phyloP scores from a whole-genome alignment of 2,329 filamentous ascomycete species.

The Coniella vitis region DNA sequence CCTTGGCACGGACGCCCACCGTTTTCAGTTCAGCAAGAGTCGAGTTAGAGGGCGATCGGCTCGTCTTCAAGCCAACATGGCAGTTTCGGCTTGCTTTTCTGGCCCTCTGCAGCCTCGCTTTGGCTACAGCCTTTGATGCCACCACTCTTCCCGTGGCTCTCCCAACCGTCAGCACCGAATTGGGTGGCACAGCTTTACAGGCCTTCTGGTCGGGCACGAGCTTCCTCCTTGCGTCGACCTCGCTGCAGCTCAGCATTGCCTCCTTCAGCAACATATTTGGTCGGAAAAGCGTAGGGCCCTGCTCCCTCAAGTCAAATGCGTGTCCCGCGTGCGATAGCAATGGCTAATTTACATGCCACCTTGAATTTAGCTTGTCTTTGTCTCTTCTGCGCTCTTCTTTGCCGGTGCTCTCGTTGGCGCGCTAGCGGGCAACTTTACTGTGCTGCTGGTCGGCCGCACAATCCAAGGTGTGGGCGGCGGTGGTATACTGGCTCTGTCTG shows the following conservation, averaged over 20 bases:
- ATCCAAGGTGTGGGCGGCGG: conserved; percentile 46
- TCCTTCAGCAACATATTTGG: conserved; percentile 31
- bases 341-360: neutral
- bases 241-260: conserved; percentile 46
- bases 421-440: conserved; percentile 34
- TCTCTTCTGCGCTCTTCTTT: conserved; percentile 27
- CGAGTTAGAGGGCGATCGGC: conserved; percentile 17
- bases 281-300: conserved; percentile 22
- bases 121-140: conserved; percentile 59
- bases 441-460: conserved; percentile 41
- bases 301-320: no score
- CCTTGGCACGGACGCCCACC: neutral
- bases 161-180: conserved; percentile 43
- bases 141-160: conserved; percentile 59
- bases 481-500: conserved; percentile 39
- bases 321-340: no score
- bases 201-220: conserved; percentile 68
- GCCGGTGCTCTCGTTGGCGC: conserved; percentile 35
- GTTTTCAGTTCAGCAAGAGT: conserved; percentile 10
- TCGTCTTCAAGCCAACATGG: conserved; percentile 26
- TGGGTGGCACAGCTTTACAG: conserved; percentile 49
- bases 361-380: conserved; percentile 21
- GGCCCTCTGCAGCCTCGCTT: conserved; percentile 46
- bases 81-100: conserved; percentile 41
- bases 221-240: conserved; percentile 59